Base-by-base conservation (phyloP, 768 basidiomycete species). In the Termitomyces sp. region DNA sequence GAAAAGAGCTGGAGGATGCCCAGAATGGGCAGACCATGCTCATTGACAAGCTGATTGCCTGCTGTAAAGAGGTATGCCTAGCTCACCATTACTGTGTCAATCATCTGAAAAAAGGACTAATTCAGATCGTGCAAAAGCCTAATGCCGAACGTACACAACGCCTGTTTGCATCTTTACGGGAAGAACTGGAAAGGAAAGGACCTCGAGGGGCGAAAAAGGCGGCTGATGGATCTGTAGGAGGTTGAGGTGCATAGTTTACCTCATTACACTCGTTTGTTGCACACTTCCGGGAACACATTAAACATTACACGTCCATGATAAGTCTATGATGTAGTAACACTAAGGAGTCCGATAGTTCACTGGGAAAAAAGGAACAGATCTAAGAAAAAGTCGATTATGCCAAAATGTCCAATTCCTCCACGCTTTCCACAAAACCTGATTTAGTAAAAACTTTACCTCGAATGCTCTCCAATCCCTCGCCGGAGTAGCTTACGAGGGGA, bases 401-500 rank as follows among this genome's bases (percentile, higher is more conserved):
- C 63, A 93, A 74, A 54, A 76, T 81, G 63, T 92, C 89, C 60
- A 94, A 73, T 67, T 90, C 89, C 67, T 87, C 87, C 33, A 87
- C 63, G 20, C 73, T 73, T 65, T 76, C 82, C 18, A 87, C 87
- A 36, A 82, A 68, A 10, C 92, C 93, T 16, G 88, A 90, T 69
- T 82, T 90, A 47, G 80, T 80, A 70, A 94, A 88, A 30, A 72
- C 81, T 76, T 87, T 87, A 46, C 93, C 94, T 71, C 85, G 86
- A 49, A 90, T 79, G 49, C 71, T 74, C 65, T 90, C 86, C 59
- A 98, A 73, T 2, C 94, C 96, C 70, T 99, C 97, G 16, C 97
- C 97, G 22, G 89, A 88, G 62, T 98, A 99, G 65, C 84, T 88
- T 57, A 95, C 86, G 9, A 87, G 75, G 18, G 97, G 94, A 2